Base-by-base conservation (phyloP, 768 basidiomycete genomes). In the Rubroboletus pulcherrimus region DNA sequence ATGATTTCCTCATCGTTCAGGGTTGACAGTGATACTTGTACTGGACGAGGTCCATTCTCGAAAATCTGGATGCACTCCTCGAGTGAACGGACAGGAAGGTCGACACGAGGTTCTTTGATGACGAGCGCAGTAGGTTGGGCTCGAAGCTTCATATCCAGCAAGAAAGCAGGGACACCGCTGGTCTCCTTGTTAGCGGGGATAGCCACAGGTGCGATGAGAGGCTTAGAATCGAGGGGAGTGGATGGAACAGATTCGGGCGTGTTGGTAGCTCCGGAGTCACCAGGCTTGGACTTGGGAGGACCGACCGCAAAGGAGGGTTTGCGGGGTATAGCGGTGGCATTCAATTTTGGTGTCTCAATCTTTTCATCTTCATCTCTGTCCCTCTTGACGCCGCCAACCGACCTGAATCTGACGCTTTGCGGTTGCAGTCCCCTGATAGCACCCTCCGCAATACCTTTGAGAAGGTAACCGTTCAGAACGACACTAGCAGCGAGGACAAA, bases 1-100 rank as follows among this genome's bases (percentile, higher is more conserved):
- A 98, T 87, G 42, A 99, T 78, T 72, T 98, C 97, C 67, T 98
- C 96, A 63, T 99, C 93, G 50, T 82, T 89, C 65, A 99, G 73
- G 60, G 82, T 76, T 42, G 79, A 73, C 49, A 91, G 64, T 21
- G 82, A 76, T 10, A 72, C 75, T 24, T 81, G 79, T 8, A 84
- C 75, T 4, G 87, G 83, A 50, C 82, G 76, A 0, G 87, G 85
- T 3, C 83, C 85, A 54, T 84, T 83, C 65, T 89, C 89, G 63
- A 89, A 92, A 52, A 98, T 78, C 24, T 87, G 82, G 51, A 92
- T 77, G 62, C 88, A 89, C 59, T 93, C 90, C 38, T 87, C 85
- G 8, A 94, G 73, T 1, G 87, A 74, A 19, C 94, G 79, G 5
- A 70, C 55, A 38, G 40, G 57, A 56, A 56, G 50, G 4, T 63